These are phyloP conservation scores for Corchorus olitorius DNA, from an alignment of 345 rosid species.

Conservation along the genomic window DNA sequence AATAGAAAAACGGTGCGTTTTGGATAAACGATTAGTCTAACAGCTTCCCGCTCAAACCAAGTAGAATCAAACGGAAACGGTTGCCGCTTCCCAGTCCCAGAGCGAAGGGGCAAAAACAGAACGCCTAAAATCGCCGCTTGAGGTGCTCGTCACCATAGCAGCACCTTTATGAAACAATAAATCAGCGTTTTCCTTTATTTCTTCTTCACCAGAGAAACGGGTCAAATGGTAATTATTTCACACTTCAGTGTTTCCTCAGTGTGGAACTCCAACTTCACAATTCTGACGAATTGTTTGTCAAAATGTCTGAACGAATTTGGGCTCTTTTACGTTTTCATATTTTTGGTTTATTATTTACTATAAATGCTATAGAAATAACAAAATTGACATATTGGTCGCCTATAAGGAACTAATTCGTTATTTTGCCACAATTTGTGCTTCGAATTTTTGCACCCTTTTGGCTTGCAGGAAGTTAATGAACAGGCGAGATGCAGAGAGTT, in stretches of 20 bases:
- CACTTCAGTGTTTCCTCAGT: no score
- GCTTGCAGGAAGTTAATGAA: constrained; percentile 34
- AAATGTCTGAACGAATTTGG: constrained; percentile 12
- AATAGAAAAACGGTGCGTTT: not conserved
- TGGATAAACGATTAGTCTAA: not conserved
- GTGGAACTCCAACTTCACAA: constrained; percentile 2
- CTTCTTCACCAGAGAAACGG: not conserved
- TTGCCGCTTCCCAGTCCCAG: not conserved
- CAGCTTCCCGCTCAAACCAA: not conserved
- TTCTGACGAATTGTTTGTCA: constrained; percentile 2
- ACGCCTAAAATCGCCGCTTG: not conserved
- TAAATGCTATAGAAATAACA: not conserved
- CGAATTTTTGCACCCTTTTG: not conserved
- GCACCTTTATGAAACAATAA: not conserved
- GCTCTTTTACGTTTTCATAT: not conserved
- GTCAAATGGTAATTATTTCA: constrained; percentile 16
- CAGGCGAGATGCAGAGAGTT: constrained; percentile 45
- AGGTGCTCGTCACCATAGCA: not conserved
- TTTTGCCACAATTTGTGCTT: not conserved
- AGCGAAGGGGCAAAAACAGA: not conserved
- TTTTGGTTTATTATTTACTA: not conserved
- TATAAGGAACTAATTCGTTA: not conserved
- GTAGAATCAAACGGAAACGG: not conserved
- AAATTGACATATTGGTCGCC: not conserved
- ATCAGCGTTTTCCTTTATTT: not conserved